phyloP scores from a whole-genome alignment of 208 protist genomes.

The Trypanosoma avium region DNA sequence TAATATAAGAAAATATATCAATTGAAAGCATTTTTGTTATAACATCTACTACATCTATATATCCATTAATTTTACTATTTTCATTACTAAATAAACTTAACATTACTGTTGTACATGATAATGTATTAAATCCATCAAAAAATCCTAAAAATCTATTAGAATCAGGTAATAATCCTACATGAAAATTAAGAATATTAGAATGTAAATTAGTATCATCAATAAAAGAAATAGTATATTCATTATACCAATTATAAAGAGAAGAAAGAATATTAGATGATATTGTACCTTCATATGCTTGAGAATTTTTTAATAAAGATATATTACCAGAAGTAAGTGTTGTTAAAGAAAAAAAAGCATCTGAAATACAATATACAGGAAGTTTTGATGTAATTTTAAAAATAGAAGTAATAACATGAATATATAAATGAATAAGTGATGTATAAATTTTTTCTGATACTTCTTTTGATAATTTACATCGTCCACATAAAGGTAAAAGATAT shows the following conservation, averaged over 20 bases:
- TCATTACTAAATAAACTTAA: constrained; percentile 18
- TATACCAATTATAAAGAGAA: constrained; percentile 17
- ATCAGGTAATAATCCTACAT: constrained; percentile 10
- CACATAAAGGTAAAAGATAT: constrained; percentile 15
- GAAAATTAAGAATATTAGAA: constrained; percentile 9
- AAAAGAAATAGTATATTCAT: constrained; percentile 12
- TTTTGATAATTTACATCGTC: constrained; percentile 13
- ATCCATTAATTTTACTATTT: constrained; percentile 6
- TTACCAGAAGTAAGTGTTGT: constrained; percentile 6
- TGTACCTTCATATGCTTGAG: constrained; percentile 10
- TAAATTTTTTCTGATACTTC: constrained; percentile 11
- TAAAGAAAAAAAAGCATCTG: constrained; percentile 27
- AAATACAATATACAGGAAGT: constrained; percentile 11
- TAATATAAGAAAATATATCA: constrained; percentile 19
- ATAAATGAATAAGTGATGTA: constrained; percentile 27
- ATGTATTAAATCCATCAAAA: constrained; percentile 13
- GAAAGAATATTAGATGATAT: constrained; percentile 10
- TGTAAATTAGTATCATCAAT: background rate
- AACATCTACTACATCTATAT: background rate
- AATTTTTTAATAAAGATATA: constrained; percentile 1
- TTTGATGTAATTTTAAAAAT: constrained; percentile 10
- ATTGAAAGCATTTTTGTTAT: constrained; percentile 22
- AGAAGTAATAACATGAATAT: constrained; percentile 23
- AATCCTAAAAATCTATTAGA: background rate
- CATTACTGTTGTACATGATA: constrained; percentile 14